These are phyloP conservation scores for Phytophthora uliginosa DNA, from an alignment of 352 stramenopile species.

Conservation along the genomic window DNA sequence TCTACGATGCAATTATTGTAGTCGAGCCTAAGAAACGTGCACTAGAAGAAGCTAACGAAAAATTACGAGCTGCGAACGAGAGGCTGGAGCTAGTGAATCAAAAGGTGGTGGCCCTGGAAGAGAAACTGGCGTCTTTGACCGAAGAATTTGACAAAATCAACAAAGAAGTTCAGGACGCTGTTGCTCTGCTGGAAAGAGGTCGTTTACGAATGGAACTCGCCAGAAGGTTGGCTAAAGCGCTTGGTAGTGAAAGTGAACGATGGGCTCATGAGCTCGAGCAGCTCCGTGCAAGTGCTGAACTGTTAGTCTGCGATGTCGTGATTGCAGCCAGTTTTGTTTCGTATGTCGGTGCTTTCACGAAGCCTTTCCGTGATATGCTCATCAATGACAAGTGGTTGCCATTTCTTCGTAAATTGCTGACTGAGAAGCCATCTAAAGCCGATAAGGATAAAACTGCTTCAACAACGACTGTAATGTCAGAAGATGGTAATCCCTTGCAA, in stretches of 20 bases:
- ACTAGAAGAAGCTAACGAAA: constrained; percentile 82
- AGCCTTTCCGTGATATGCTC: constrained; percentile 91
- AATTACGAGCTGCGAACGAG: constrained; percentile 87
- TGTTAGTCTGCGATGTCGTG: constrained; percentile 93
- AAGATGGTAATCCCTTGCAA: constrained; percentile 65
- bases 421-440: constrained; percentile 17
- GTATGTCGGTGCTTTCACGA: constrained; percentile 96
- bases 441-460: constrained; percentile 28
- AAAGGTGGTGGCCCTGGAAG: constrained; percentile 92
- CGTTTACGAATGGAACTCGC: constrained; percentile 93
- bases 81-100: constrained; percentile 89
- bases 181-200: constrained; percentile 88
- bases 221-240: constrained; percentile 90
- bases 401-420: constrained; percentile 79
- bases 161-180: constrained; percentile 90
- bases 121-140: constrained; percentile 84
- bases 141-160: constrained; percentile 91
- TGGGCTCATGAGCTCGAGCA: constrained; percentile 90
- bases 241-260: constrained; percentile 95
- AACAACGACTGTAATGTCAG: constrained; percentile 21
- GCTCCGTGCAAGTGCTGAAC: constrained; percentile 77
- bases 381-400: constrained; percentile 89
- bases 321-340: constrained; percentile 94
- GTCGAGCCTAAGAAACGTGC: constrained; percentile 95
- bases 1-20: constrained; percentile 96